Evolutionary conservation across 352 stramenopile species (phyloP).

Genomic region (Phytophthora multivora): DNA sequence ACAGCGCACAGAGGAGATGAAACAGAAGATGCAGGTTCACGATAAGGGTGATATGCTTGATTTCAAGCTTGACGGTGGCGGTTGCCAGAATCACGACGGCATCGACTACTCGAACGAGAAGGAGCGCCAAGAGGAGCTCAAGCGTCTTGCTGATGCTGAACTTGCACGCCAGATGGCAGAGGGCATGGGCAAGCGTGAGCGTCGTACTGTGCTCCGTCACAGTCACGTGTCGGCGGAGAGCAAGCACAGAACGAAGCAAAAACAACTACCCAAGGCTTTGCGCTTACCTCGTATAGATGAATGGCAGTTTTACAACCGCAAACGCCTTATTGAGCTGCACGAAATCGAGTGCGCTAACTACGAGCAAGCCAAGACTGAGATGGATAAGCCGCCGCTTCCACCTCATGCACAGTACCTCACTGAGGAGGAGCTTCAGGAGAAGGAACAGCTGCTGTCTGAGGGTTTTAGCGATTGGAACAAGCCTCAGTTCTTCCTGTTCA

Average conservation of each 20-base stretch:
- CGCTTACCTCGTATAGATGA: conserved; percentile 86
- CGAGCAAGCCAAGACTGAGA: conserved; percentile 73
- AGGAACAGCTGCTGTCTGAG: conserved; percentile 89
- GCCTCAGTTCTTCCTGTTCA: conserved; percentile 86
- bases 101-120: conserved; percentile 96
- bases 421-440: conserved; percentile 91
- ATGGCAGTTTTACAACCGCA: conserved; percentile 90
- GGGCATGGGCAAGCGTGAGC: conserved; percentile 85
- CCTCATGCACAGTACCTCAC: conserved; percentile 80
- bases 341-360: conserved; percentile 86
- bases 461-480: conserved; percentile 89
- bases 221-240: conserved; percentile 47
- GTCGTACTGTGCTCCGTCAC: conserved; percentile 77
- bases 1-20: conserved; percentile 88
- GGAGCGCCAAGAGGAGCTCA: conserved; percentile 84
- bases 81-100: conserved; percentile 95
- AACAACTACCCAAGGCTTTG: conserved; percentile 80
- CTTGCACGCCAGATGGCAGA: conserved; percentile 79
- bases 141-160: conserved; percentile 83
- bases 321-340: conserved; percentile 78
- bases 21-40: conserved; percentile 84
- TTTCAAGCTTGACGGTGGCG: conserved; percentile 94
- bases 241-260: conserved; percentile 71
- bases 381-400: conserved; percentile 75
- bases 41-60: conserved; percentile 89